Conservation (phyloP, 805 yeast genomes). For the Ogataea paradorogensis region DNA sequence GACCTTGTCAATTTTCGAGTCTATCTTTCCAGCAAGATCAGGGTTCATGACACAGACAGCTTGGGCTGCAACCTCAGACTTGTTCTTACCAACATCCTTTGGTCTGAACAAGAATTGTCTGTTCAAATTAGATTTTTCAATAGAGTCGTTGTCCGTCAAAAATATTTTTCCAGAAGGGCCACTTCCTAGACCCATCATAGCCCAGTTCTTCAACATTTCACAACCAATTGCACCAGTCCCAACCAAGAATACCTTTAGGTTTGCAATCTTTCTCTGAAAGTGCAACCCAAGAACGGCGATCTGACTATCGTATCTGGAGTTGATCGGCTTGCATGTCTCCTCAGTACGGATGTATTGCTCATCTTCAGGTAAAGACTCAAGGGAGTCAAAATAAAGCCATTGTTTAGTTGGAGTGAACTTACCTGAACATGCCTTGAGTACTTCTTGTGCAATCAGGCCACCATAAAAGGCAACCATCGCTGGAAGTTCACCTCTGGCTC, state of each 20-base stretch:
- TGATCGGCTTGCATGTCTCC: slow-evolving; percentile 69
- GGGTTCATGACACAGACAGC: slow-evolving; percentile 89
- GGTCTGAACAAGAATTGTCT: slow-evolving; percentile 96
- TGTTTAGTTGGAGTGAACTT: slow-evolving; percentile 93
- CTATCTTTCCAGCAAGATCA: slow-evolving; percentile 73
- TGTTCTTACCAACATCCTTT: slow-evolving; percentile 87
- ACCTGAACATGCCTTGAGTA: slow-evolving; percentile 90
- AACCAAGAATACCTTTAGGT: slow-evolving; percentile 82
- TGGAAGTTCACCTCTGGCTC: slow-evolving; percentile 89
- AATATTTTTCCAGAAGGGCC: slow-evolving; percentile 83
- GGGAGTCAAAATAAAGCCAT: slow-evolving; percentile 88
- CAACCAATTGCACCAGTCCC: slow-evolving; percentile 99
- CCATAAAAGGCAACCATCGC: slow-evolving; percentile 88
- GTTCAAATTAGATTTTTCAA: slow-evolving; percentile 93
- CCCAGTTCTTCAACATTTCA: slow-evolving; percentile 98
- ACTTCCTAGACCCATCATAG: slow-evolving; percentile 90
- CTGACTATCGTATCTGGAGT: slow-evolving; percentile 89
- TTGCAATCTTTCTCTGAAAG: slow-evolving; percentile 70
- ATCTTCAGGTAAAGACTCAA: slow-evolving; percentile 78
- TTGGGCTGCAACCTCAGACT: slow-evolving; percentile 84
- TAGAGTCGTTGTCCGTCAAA: slow-evolving; percentile 91
- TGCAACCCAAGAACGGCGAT: slow-evolving; percentile 88
- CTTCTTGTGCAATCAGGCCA: slow-evolving; percentile 95
- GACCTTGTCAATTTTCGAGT: slow-evolving; percentile 77
- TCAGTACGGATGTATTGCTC: slow-evolving; percentile 59